These are phyloP conservation scores for Cenchrus americanus DNA, from an alignment of 176 grass and related monocot genomes.

Conservation along the genomic window DNA sequence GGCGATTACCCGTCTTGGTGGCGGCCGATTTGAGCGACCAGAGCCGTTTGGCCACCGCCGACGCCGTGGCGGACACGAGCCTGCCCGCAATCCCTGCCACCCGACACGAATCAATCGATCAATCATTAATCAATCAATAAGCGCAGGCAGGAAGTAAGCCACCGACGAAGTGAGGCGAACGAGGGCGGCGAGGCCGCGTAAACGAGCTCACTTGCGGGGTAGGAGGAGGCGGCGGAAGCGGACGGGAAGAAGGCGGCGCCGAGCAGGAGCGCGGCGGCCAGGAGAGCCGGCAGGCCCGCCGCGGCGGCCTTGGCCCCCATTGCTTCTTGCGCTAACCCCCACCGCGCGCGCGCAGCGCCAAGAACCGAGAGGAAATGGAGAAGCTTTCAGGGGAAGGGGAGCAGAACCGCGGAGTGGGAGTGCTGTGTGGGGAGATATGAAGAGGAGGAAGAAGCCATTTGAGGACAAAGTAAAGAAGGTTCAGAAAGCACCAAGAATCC, in stretches of 20 bases:
- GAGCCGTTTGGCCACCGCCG: conserved; percentile 65
- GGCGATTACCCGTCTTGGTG: conserved; percentile 63
- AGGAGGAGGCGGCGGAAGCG: conserved; percentile 59
- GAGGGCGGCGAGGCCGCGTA: background rate
- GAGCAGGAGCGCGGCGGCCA: conserved; percentile 45
- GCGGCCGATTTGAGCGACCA: conserved; percentile 88
- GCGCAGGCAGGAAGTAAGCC: background rate
- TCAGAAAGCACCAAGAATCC: conserved; percentile 58
- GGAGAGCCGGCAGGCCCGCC: conserved; percentile 6
- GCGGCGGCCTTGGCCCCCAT: conserved; percentile 31
- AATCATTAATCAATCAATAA: conserved; percentile 3
- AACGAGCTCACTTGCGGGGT: conserved; percentile 65
- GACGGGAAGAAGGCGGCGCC: conserved; percentile 27
- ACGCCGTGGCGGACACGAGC: conserved; percentile 62
- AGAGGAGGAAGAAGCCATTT: conserved; percentile 35
- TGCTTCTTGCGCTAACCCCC: background rate
- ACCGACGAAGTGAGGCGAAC: background rate
- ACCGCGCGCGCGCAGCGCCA: background rate
- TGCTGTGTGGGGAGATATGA: background rate
- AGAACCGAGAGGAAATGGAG: conserved; percentile 8
- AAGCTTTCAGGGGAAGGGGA: conserved; percentile 7
- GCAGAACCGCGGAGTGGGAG: background rate
- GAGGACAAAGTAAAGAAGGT: conserved; percentile 64
- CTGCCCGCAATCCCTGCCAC: conserved; percentile 66
- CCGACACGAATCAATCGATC: background rate